Evolutionary conservation across 306 rosid species (phyloP).

Genomic region (Pyrus pyrifolia): DNA sequence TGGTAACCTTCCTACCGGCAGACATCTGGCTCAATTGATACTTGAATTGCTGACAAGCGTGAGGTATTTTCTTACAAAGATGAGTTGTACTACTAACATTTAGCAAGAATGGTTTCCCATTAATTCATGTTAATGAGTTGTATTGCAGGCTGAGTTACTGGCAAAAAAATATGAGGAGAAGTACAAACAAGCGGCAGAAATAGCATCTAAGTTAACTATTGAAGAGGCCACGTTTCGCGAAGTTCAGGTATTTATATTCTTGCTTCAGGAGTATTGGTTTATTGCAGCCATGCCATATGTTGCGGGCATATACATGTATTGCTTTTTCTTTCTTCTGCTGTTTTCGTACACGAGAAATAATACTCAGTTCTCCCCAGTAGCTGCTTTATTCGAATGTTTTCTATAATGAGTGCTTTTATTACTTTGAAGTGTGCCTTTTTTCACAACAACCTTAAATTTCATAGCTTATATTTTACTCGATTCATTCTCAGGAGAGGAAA

Average conservation of each 20-base stretch:
- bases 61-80: constrained; percentile 50
- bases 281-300: not conserved
- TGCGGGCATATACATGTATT: not conserved
- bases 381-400: not conserved
- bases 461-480: not conserved
- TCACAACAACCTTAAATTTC: not conserved
- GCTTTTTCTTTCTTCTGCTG: not conserved
- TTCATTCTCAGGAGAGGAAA: constrained; percentile 63
- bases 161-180: constrained; percentile 85
- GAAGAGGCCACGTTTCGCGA: constrained; percentile 89
- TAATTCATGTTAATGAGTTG: not conserved
- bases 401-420: not conserved
- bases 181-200: constrained; percentile 86
- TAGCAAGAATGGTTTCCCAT: constrained; percentile 11
- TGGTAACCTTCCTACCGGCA: too few species aligned
- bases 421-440: not conserved
- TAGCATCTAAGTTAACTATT: constrained; percentile 76
- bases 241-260: constrained; percentile 58
- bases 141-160: constrained; percentile 68
- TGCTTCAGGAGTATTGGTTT: not conserved
- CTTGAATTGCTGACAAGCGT: constrained; percentile 62
- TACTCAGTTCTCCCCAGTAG: not conserved
- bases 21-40: not conserved
- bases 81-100: constrained; percentile 8
- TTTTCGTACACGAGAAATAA: not conserved